Evolutionary conservation across 176 grass and related monocot species (phyloP), one percentile per base, ranked within the genome.

Genomic region (Aegilops sharonensis): DNA sequence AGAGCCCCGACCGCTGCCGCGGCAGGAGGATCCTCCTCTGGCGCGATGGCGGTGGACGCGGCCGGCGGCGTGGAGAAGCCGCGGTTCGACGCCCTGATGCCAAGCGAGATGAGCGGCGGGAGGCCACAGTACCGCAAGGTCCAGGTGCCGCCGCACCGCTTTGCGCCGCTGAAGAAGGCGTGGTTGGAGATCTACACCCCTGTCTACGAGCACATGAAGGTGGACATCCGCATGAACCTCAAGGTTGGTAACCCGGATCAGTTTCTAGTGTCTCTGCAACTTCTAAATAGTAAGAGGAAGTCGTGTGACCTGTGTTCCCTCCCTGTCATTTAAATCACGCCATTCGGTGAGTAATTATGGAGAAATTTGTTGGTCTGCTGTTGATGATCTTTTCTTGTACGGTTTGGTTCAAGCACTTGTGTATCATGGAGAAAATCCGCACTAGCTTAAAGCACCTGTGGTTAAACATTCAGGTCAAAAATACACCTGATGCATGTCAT

Each of bases 171-270:
- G 61, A 95, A 95, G 80, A 85, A 87, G 43, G 75, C 85, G 52
- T 93, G 91, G 94, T 83, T 95, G 91, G 94, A 95, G 21, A 95
- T 91, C 77, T 95, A 95, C 85, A 93, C 78, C 47, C 91, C 94
- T 35, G 67, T 93, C 31, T 93, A 80, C 34, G 91, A 93, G 77
- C 87, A 93, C 78, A 95, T 98, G 95, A 95, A 95, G 87, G 71
- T 98, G 77, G 91, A 98, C 81, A 90, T 98, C 52, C 85, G 93
- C 74, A 98, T 98, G 95, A 98, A 98, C 85, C 89, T 98, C 39
- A 98, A 98, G 91, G 95, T 93, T 35, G 31, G 24, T 84, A 5
- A 29, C 17, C 15, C 4, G 36, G 20, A 3, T 69, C 9, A 3
- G 29, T 12, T 45, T 20, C 50, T 31, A 57, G 2, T 57, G 6